Conservation (phyloP, 305 asterid genomes). For the Fraxinus ornus region DNA sequence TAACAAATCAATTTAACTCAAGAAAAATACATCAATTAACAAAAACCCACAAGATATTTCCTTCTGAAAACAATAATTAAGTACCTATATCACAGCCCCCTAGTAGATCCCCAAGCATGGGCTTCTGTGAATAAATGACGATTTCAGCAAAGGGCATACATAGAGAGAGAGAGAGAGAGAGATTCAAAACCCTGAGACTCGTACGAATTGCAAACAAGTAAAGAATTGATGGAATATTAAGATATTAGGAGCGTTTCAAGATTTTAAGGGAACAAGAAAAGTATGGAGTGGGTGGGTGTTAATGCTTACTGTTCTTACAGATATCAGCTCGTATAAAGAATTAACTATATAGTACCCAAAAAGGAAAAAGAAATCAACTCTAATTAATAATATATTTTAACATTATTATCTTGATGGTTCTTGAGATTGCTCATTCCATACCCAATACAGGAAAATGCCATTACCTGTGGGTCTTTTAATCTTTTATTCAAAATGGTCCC, state of each 20-base stretch:
- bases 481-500: background rate
- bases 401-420: background rate
- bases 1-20: slow-evolving; percentile 18
- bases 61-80: slow-evolving; percentile 6
- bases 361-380: slow-evolving; percentile 28
- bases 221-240: slow-evolving; percentile 20
- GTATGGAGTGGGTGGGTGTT: background rate
- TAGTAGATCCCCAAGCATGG: slow-evolving; percentile 16
- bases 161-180: slow-evolving; percentile 20
- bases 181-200: slow-evolving; percentile 25
- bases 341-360: slow-evolving; percentile 1
- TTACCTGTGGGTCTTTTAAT: background rate
- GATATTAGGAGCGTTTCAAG: background rate
- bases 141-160: background rate
- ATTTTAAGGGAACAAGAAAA: slow-evolving; percentile 9
- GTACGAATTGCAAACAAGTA: background rate
- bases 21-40: slow-evolving; percentile 1
- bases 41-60: slow-evolving; percentile 16
- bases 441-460: background rate
- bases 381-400: background rate
- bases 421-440: background rate
- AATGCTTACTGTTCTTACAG: background rate
- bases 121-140: slow-evolving; percentile 16
- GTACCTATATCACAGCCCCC: slow-evolving; percentile 28
- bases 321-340: slow-evolving; percentile 3